Evolutionary conservation across 345 rosid genomes (phyloP), one percentile per base, ranked within the genome.

Genomic region (Dimocarpus longan): DNA sequence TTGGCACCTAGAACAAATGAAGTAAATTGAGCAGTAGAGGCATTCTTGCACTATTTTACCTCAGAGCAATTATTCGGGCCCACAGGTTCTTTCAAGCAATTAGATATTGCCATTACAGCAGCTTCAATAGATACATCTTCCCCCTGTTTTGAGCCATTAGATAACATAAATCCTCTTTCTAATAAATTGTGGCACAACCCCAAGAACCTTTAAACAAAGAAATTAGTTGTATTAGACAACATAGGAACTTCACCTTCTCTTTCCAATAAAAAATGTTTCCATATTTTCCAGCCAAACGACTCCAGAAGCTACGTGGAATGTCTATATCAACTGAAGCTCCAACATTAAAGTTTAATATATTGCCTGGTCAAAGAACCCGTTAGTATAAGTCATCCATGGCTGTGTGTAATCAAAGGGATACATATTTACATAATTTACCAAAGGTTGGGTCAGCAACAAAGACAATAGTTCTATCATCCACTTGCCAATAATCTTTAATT

Each of bases 361-460:
- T 92, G 68, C 98, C 98, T 93, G 87, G 52, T 54, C 32, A 59
- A 76, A 70, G 48, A 66, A 78, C 59, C 22, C 24, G 54, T 77
- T 66, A 66, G 64, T 21, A 62, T 46, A 66, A 54, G n/a, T 74
- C 74, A 26, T 48, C 66, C 56, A 80, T 22, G 57, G 75, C 69
- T 16, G 37, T 66, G 66, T 52, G 21, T n/a, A 21, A 66, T 18
- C 56, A 9, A 68, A 76, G 65, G 62, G 74, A 66, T 44, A 67
- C 44, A 72, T 43, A 71, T 54, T 60, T 66, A 16, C 32, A 68
- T 77, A 26, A 44, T 79, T 78, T 88, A 95, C 98, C 97, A 77
- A 95, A 95, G 68, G 93, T 91, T 10, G 95, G 97, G 77, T 93
- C 99, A 59, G 95, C 96, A 18, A 95, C 95, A 77, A 95, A 95